Percentiles rank a stretch among this genome's conserved stretches.
Conservation (phyloP, 2,329 filamentous ascomycete genomes). For the Aureobasidium pullulans region DNA sequence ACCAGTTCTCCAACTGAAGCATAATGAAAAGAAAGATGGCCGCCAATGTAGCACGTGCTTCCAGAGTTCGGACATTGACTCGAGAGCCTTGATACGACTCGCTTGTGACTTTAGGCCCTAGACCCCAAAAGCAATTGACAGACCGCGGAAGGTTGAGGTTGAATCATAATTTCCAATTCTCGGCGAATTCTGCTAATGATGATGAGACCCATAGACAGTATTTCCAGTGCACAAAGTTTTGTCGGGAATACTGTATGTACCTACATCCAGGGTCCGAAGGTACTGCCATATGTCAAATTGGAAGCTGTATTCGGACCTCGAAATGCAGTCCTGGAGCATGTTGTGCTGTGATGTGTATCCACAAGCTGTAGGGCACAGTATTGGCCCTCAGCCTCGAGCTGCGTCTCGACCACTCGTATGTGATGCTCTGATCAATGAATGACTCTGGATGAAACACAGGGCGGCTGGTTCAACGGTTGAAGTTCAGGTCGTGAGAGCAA, state of each 20-base stretch:
- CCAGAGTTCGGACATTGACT: not conserved
- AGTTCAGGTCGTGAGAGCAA: not conserved
- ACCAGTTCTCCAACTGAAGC: not conserved
- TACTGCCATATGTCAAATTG: too few relatives aligned
- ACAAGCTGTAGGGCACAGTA: not conserved
- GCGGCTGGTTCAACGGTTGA: constrained; percentile 1
- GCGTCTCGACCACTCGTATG: not conserved
- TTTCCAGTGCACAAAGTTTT: not conserved
- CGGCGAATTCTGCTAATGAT: not conserved
- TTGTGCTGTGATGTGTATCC: not conserved
- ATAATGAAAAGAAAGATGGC: not conserved
- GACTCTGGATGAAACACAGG: not conserved
- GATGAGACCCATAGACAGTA: not conserved
- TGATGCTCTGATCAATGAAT: not conserved
- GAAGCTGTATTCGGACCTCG: too few relatives aligned
- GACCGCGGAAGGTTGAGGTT: not conserved
- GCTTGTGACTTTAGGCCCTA: not conserved
- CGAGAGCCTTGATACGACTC: not conserved
- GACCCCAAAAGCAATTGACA: not conserved
- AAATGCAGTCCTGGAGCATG: too few relatives aligned
- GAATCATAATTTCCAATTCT: not conserved
- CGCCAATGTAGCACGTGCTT: not conserved
- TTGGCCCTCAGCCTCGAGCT: not conserved
- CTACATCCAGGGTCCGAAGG: too few relatives aligned
- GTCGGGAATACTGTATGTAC: not conserved